Evolutionary conservation across 2,329 filamentous ascomycete species (phyloP).

Genomic region (Sarocladiaceae sp.): DNA sequence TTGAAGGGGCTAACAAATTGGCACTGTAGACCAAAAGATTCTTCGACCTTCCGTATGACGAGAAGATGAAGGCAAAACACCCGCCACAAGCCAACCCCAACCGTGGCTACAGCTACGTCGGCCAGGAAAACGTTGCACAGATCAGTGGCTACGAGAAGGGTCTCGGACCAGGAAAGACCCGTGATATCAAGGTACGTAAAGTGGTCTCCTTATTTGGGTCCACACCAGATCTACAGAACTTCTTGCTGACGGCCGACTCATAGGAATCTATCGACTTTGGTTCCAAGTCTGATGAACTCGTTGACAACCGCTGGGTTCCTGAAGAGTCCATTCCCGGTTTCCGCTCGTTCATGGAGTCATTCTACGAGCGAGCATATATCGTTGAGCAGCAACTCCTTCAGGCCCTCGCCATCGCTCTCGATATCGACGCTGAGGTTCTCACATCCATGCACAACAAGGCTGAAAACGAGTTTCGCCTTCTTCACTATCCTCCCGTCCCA

Average conservation of each 20-base stretch:
- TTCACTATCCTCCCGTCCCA: neutral
- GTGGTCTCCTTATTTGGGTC: too few relatives aligned
- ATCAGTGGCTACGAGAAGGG: conserved; percentile 27
- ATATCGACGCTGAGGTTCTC: neutral
- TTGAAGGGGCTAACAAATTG: too few relatives aligned
- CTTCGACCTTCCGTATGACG: neutral
- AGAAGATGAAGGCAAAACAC: conserved; percentile 26
- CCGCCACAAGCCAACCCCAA: conserved; percentile 29
- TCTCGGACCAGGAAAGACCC: conserved; percentile 35
- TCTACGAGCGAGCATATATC: neutral
- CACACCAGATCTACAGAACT: too few relatives aligned
- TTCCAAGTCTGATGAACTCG: neutral
- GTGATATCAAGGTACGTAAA: neutral
- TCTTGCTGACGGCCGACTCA: too few relatives aligned
- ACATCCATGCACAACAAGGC: neutral
- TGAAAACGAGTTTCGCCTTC: neutral
- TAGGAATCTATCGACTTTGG: neutral
- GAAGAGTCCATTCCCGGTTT: neutral
- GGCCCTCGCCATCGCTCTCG: neutral
- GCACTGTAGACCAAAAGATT: too few relatives aligned
- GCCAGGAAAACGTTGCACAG: conserved; percentile 30
- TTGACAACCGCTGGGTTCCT: neutral
- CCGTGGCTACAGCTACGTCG: conserved; percentile 31
- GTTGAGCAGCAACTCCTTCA: neutral
- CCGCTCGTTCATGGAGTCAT: neutral